Evolutionary conservation across 768 basidiomycete species (phyloP), one percentile per base, ranked within the genome.

Genomic region (Boletellus ananiceps): DNA sequence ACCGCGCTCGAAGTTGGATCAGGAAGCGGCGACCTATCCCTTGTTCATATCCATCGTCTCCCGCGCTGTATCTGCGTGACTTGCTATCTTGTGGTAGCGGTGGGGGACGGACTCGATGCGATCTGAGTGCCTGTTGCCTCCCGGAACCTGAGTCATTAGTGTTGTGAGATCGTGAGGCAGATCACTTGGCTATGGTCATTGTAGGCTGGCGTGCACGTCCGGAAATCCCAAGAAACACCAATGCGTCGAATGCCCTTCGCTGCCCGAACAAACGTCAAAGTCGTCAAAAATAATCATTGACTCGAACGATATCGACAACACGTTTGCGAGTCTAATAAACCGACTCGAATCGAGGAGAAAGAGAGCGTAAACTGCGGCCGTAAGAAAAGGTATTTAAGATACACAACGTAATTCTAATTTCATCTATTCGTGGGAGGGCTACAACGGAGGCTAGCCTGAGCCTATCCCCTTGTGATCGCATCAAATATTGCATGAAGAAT

Each of bases 351-450:
- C 50, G 31, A 34, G 19, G 25, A 21, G 16, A 45, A 63, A 33
- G 1, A 29, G 7, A 29, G 29, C 29, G 29, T 29, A 11, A 29
- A 29, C 29, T 2, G 14, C 14, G 21, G 40, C 51, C 49, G 51
- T 63, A 44, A 8, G 18, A 34, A 43, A 46, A 23, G 48, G 16
- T 23, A 13, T 49, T 19, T 64, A 63, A 44, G 47, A 52, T 63
- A 63, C 62, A 62, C 8, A 44, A 29, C 55, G 18, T 54, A 31
- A 47, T 41, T 61, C 55, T 64, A 61, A 29, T 45, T 35, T 34
- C 31, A 11, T 50, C 56, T 58, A 50, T 46, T 48, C 37, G 31
- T 34, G 36, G 37, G 44, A 49, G 40, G 40, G 50, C 51, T 65
- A 59, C 52, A 52, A 19, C 33, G 15, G 38, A 29, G 54, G 52